Percentiles rank a stretch among this genome's conserved stretches.
phyloP scores from a whole-genome alignment of 768 basidiomycete species.

The Hericium rajendrae region DNA sequence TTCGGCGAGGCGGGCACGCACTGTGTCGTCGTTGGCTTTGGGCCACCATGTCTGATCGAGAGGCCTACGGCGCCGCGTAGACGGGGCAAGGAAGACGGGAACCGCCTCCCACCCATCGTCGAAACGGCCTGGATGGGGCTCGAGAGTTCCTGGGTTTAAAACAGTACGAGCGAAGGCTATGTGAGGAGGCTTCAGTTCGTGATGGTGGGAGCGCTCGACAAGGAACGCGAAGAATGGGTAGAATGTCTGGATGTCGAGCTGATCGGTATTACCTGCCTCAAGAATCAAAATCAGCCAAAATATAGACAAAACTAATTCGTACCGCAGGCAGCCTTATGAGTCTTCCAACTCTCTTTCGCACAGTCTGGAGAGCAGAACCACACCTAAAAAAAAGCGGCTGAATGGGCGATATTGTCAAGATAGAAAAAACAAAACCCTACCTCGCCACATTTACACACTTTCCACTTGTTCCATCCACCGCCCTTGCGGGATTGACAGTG shows the following conservation, averaged over 20 bases:
- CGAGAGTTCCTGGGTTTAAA: neutral
- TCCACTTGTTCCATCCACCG: neutral
- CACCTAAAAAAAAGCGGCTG: neutral
- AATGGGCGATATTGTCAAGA: neutral
- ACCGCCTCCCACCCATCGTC: neutral
- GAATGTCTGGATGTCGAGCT: constrained; percentile 24
- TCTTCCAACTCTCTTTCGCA: neutral
- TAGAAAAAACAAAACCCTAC: neutral
- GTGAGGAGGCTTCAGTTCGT: constrained; percentile 9
- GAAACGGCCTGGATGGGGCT: neutral
- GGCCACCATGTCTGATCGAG: neutral
- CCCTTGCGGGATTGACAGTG: neutral
- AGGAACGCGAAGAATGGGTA: constrained; percentile 24
- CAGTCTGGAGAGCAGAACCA: neutral
- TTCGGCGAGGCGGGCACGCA: neutral
- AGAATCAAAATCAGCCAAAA: neutral
- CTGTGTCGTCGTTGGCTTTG: neutral
- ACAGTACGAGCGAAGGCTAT: constrained; percentile 17
- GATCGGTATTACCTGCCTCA: constrained; percentile 25
- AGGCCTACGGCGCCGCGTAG: neutral
- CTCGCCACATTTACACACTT: neutral
- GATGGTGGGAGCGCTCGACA: constrained; percentile 14
- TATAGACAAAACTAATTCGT: neutral
- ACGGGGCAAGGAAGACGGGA: neutral
- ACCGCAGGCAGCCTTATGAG: neutral